Evolutionary conservation across 768 basidiomycete genomes (phyloP).

Genomic region (Favolaschia claudopus): DNA sequence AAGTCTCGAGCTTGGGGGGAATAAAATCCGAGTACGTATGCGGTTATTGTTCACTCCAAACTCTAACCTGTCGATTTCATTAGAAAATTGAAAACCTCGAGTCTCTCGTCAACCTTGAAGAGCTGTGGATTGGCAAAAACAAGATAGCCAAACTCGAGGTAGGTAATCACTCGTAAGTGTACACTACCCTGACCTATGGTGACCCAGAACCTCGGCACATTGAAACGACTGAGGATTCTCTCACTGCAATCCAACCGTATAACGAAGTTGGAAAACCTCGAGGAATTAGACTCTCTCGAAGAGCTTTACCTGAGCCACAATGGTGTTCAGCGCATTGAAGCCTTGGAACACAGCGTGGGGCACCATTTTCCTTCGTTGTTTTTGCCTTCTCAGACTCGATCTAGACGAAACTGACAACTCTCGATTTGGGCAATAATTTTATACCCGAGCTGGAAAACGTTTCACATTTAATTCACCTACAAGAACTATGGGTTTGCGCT

Average conservation of each 20-base stretch:
- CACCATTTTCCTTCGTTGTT: slow-evolving; percentile 1
- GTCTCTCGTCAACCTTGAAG: slow-evolving; percentile 81
- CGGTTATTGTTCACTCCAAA: not conserved
- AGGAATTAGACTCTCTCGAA: slow-evolving; percentile 75
- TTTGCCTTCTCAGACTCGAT: not conserved
- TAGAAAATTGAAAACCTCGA: slow-evolving; percentile 91
- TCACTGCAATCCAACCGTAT: slow-evolving; percentile 96
- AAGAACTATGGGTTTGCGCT: slow-evolving; percentile 89
- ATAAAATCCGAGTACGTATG: slow-evolving; percentile 80
- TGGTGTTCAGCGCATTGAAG: slow-evolving; percentile 83
- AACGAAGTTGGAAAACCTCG: slow-evolving; percentile 84
- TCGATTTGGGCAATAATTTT: slow-evolving; percentile 90
- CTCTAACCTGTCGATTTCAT: not conserved
- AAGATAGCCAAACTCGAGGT: slow-evolving; percentile 92
- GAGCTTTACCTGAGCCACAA: slow-evolving; percentile 96
- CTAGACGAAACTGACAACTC: slow-evolving; percentile 74
- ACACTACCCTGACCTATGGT: not conserved
- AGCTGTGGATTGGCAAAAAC: slow-evolving; percentile 98
- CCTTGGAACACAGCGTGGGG: slow-evolving; percentile 82
- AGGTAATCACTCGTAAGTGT: slow-evolving; percentile 2
- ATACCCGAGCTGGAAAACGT: slow-evolving; percentile 82
- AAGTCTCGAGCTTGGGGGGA: slow-evolving; percentile 94
- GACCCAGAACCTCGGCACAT: slow-evolving; percentile 67
- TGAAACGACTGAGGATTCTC: slow-evolving; percentile 82
- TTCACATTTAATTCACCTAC: slow-evolving; percentile 76